Percentiles rank a stretch among this genome's conserved stretches.
Conservation (phyloP, 208 protist species). For the Novymonas esmeraldas region DNA sequence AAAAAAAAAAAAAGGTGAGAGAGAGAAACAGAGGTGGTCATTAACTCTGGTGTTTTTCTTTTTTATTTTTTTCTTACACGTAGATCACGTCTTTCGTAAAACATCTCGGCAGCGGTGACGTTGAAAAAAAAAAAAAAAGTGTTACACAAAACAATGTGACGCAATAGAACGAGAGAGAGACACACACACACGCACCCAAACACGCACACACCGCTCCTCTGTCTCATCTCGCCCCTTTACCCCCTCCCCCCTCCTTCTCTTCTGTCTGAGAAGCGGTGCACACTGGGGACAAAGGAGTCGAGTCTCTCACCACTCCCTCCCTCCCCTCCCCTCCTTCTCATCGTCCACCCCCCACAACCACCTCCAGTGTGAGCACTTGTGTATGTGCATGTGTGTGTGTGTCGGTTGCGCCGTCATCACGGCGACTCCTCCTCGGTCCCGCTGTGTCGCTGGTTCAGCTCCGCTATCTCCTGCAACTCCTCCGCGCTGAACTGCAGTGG, state of each 20-base stretch:
- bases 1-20: neutral
- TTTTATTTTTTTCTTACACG: no score
- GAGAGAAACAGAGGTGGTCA: slow-evolving; percentile 1
- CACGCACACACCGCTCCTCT: neutral
- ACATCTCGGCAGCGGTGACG: no score
- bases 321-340: neutral
- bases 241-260: neutral
- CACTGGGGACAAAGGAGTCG: neutral
- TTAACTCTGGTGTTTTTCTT: no score
- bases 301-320: neutral
- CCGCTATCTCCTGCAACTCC: slow-evolving; percentile 39
- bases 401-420: neutral
- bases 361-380: neutral
- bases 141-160: no score
- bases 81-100: no score
- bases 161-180: slow-evolving; percentile 2
- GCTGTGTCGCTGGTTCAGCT: slow-evolving; percentile 17
- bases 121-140: no score
- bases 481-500: slow-evolving; percentile 51
- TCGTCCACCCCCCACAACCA: neutral
- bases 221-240: neutral
- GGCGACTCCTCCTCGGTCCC: neutral
- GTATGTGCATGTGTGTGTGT: slow-evolving; percentile 6
- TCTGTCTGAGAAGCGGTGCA: neutral
- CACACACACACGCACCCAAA: neutral